Evolutionary conservation across 441 rosid genomes (phyloP).

Genomic region (Pelargonium hybrid): DNA sequence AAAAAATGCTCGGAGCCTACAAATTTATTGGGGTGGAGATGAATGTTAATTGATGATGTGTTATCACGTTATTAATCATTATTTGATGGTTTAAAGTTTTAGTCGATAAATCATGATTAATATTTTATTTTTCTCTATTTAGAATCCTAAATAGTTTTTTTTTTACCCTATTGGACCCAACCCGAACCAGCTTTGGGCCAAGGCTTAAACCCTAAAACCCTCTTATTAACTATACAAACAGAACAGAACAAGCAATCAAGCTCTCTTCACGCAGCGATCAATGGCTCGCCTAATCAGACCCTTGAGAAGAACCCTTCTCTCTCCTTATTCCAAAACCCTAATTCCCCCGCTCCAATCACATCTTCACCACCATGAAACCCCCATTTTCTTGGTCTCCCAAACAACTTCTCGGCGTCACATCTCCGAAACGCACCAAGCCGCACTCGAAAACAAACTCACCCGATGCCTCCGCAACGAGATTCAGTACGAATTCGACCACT

Average conservation of each 20-base stretch:
- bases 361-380: constrained; percentile 7
- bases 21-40: no score
- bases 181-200: no score
- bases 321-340: constrained; percentile 19
- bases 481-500: constrained; percentile 42
- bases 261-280: neutral
- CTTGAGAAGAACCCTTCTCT: constrained; percentile 24
- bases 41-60: no score
- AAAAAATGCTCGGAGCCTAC: no score
- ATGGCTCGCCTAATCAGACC: constrained; percentile 37
- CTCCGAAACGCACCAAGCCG: constrained; percentile 49
- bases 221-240: neutral
- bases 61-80: no score
- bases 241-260: neutral
- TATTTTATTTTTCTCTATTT: no score
- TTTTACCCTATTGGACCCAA: no score
- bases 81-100: no score
- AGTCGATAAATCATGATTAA: no score
- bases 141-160: no score
- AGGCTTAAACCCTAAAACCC: no score
- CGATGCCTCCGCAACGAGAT: constrained; percentile 45
- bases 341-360: constrained; percentile 3
- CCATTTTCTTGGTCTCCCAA: neutral
- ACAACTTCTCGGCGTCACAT: constrained; percentile 18
- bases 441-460: constrained; percentile 40